Base-by-base conservation (phyloP, 345 rosid genomes). In the Pugionium cornutum region DNA sequence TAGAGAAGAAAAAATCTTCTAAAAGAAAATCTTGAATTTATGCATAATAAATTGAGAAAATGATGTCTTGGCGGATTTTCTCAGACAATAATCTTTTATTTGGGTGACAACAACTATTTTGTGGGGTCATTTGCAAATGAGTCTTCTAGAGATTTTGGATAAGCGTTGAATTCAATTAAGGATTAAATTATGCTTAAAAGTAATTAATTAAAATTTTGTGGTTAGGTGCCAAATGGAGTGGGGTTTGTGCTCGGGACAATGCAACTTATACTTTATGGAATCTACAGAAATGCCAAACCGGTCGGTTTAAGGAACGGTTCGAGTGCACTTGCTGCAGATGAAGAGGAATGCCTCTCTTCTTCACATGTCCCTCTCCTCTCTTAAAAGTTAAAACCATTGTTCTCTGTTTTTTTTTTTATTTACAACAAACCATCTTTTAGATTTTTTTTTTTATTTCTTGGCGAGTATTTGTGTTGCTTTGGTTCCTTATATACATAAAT, bases 191-290 rank as follows among this genome's bases (percentile, higher is more conserved):
- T 34, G 36, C 3, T 34, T 34, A 34, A 2, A 2, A 10, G 4
- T 29, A 45, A 30, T 30, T 39, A 1, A 4, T 4, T 40, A 34
- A 34, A 34, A 34, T 4, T 36, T 3, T 44, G 66, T 56, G 70
- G 70, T 26, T 33, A 85, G 95, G 87, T 85, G 37, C 95, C 95
- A 57, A 88, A 82, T 40, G 89, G 89, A 56, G 56, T 74, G 10
- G 95, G 95, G 7, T 83, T 85, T 64, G 4, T 83, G 10, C 77
- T 88, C n/a, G 95, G 95, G 78, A 68, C 73, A 59, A 79, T 78
- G 54, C 95, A 85, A 66, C 71, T 88, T 41, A 36, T 81, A 45
- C 81, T 88, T 6, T 83, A 83, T 54, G 86, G 80, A 33, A 74
- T 82, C 6, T 88, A 82, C 68, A 74, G 80, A 74, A 82, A 78